Evolutionary conservation across 768 basidiomycete genomes (phyloP).

Genomic region (Suillus occidentalis): DNA sequence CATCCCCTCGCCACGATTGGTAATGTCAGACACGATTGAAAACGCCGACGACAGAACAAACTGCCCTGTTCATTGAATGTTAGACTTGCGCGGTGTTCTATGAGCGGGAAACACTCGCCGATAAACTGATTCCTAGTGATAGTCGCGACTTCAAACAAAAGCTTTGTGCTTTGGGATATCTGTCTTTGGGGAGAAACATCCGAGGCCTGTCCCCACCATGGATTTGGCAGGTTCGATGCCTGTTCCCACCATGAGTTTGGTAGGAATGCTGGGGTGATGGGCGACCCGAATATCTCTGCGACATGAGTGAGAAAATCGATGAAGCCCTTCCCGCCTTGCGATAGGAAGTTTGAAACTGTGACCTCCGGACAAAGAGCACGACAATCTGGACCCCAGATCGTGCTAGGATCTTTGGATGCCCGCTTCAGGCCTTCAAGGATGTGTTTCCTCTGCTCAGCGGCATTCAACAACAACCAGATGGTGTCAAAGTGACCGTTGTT

Average conservation of each 20-base stretch:
- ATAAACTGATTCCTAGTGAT: conserved; percentile 20
- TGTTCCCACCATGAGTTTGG: conserved; percentile 6
- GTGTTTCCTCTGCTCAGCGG: conserved; percentile 12
- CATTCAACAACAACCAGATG: conserved; percentile 19
- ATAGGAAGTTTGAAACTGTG: conserved; percentile 11
- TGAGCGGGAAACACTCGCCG: conserved; percentile 7
- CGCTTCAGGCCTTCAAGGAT: conserved; percentile 18
- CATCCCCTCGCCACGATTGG: background rate
- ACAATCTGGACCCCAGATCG: conserved; percentile 10
- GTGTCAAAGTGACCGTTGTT: conserved; percentile 9
- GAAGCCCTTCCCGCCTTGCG: conserved; percentile 10
- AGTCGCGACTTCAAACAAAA: conserved; percentile 12
- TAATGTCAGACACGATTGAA: conserved; percentile 5
- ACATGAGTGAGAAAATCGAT: conserved; percentile 6
- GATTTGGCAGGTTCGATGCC: conserved; percentile 15
- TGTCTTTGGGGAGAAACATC: conserved; percentile 3
- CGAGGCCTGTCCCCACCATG: conserved; percentile 8
- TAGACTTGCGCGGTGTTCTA: background rate
- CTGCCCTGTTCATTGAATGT: conserved; percentile 3
- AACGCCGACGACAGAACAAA: conserved; percentile 4
- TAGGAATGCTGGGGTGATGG: background rate
- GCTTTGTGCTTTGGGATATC: background rate
- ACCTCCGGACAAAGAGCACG: conserved; percentile 23
- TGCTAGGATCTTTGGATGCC: conserved; percentile 3
- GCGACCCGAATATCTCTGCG: conserved; percentile 1